A percentile compares a stretch with the other conserved stretches of the same genome.
phyloP scores from a whole-genome alignment of 805 yeast species.

The Wickerhamiella sorbophila region DNA sequence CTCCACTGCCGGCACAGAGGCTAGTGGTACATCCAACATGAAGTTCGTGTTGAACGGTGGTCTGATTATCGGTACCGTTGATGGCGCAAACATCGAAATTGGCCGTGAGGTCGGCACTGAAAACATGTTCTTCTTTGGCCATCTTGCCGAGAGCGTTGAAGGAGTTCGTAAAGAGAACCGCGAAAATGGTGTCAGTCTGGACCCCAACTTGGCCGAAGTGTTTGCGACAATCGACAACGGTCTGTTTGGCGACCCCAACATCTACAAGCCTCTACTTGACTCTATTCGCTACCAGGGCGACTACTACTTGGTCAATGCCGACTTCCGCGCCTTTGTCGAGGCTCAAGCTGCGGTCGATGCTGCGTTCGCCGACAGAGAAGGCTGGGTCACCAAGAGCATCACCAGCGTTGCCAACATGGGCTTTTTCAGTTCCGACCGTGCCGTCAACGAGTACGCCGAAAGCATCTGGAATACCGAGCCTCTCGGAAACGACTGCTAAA shows the following conservation, averaged over 20 bases:
- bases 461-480: conserved; percentile 90
- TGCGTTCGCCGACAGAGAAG: conserved; percentile 49
- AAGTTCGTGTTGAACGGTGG: conserved; percentile 92
- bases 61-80: conserved; percentile 85
- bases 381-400: conserved; percentile 68
- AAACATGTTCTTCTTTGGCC: conserved; percentile 83
- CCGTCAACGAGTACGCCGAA: conserved; percentile 84
- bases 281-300: conserved; percentile 65
- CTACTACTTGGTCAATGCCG: conserved; percentile 75
- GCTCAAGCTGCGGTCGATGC: conserved; percentile 67
- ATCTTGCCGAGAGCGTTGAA: conserved; percentile 79
- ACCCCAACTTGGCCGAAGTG: conserved; percentile 47
- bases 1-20: conserved; percentile 95
- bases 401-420: conserved; percentile 84
- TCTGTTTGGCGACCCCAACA: conserved; percentile 49
- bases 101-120: conserved; percentile 90
- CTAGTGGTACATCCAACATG: conserved; percentile 93
- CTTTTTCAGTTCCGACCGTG: conserved; percentile 80
- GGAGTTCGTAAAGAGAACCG: conserved; percentile 65
- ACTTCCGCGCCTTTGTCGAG: conserved; percentile 72
- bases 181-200: conserved; percentile 43
- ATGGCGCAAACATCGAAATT: conserved; percentile 92
- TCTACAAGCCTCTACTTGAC: conserved; percentile 51
- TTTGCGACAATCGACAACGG: conserved; percentile 55
- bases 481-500: conserved; percentile 3